phyloP scores from a whole-genome alignment of 1,284 basidiomycete genomes.

The Phylloporus sp. region DNA sequence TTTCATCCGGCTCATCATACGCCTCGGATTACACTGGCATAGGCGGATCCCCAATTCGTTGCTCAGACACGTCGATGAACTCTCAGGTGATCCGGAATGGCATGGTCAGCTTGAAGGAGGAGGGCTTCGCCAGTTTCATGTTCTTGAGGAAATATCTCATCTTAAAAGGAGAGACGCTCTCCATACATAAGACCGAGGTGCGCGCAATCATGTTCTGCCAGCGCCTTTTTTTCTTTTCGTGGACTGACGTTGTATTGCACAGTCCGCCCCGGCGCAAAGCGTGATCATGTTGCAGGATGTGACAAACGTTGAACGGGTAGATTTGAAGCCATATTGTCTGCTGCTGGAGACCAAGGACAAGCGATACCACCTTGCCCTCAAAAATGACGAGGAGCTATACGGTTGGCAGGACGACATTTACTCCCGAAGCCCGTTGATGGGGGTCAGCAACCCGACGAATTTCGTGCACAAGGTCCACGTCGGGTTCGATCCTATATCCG shows the following conservation, averaged over 20 bases:
- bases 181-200: constrained; percentile 94
- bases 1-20: constrained; percentile 63
- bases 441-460: constrained; percentile 93
- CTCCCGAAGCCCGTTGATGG: constrained; percentile 89
- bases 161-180: constrained; percentile 79
- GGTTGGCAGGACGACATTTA: constrained; percentile 98
- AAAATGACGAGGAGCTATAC: constrained; percentile 95
- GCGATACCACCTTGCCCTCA: constrained; percentile 79
- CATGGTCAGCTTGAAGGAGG: constrained; percentile 84
- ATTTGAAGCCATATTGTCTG: constrained; percentile 92
- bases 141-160: constrained; percentile 94
- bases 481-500: constrained; percentile 93
- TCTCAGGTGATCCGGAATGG: constrained; percentile 66
- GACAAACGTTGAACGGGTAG: constrained; percentile 86
- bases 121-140: constrained; percentile 88
- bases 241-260: constrained; percentile 9
- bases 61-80: constrained; percentile 44
- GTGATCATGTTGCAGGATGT: constrained; percentile 80
- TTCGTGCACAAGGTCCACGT: constrained; percentile 99
- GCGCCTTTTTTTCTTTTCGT: neutral
- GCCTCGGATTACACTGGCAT: constrained; percentile 69
- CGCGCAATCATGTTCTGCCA: constrained; percentile 4
- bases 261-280: constrained; percentile 70
- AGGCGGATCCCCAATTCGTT: constrained; percentile 74
- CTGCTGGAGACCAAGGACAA: constrained; percentile 85